Conservation (phyloP, 164 flowering plant species). For the Sedum album region DNA sequence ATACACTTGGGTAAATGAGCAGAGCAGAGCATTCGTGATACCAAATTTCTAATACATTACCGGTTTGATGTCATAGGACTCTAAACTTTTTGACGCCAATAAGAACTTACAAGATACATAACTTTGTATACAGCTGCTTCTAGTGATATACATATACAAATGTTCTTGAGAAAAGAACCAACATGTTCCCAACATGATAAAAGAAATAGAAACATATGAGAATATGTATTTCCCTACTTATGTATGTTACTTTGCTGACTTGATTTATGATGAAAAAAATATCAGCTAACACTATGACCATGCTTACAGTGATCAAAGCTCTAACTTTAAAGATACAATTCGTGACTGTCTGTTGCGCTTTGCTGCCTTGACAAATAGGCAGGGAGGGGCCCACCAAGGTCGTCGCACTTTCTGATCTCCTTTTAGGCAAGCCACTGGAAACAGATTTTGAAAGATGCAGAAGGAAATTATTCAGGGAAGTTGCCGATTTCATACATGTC, state of each 20-base stretch:
- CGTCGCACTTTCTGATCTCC: slow-evolving; percentile 91
- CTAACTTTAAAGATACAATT: slow-evolving; percentile 90
- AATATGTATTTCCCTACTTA: not conserved
- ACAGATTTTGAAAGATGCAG: not conserved
- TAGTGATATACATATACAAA: slow-evolving; percentile 1
- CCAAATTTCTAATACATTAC: no score
- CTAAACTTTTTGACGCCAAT: no score
- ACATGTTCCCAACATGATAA: not conserved
- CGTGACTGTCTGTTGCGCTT: slow-evolving; percentile 88
- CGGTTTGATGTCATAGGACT: no score
- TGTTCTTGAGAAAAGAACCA: not conserved
- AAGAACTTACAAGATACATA: no score
- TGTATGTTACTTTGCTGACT: not conserved
- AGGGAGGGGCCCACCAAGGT: slow-evolving; percentile 99
- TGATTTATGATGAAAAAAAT: not conserved
- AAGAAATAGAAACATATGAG: not conserved
- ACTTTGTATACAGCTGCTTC: not conserved
- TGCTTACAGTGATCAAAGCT: slow-evolving; percentile 38
- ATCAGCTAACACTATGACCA: not conserved
- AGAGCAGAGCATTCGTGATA: no score
- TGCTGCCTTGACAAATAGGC: slow-evolving; percentile 71
- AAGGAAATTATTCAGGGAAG: not conserved
- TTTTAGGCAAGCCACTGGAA: slow-evolving; percentile 89
- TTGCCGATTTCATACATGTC: not conserved
- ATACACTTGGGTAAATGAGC: no score